Percentiles rank a stretch among this genome's conserved stretches.
phyloP scores from a whole-genome alignment of 768 basidiomycete species.

The Sarcomyxa edulis region DNA sequence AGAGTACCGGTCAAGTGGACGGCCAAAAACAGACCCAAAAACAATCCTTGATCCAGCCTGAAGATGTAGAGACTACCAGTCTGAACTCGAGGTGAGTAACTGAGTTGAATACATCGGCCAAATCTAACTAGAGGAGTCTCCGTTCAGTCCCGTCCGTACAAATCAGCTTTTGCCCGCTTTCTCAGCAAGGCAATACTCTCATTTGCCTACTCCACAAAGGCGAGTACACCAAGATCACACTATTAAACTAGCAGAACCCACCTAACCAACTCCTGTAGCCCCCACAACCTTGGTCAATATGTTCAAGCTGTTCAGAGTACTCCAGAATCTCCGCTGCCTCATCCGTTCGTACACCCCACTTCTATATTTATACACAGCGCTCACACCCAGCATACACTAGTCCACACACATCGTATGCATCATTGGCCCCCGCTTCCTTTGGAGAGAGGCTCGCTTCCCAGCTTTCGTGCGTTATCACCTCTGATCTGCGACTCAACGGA shows the following conservation, averaged over 20 bases:
- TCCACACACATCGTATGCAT: slow-evolving; percentile 11
- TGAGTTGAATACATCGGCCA: too few species aligned
- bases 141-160: too few species aligned
- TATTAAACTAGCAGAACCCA: neutral
- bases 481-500: too few species aligned
- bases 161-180: too few species aligned
- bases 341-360: slow-evolving; percentile 19
- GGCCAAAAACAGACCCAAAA: too few species aligned
- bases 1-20: too few species aligned
- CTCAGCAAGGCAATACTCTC: slow-evolving; percentile 20
- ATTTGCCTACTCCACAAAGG: slow-evolving; percentile 34
- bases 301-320: slow-evolving; percentile 13
- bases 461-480: slow-evolving; percentile 13
- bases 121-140: too few species aligned
- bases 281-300: slow-evolving; percentile 23
- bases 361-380: too few species aligned
- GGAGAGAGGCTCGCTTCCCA: slow-evolving; percentile 11
- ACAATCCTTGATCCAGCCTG: too few species aligned
- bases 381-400: slow-evolving; percentile 4
- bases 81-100: too few species aligned
- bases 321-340: slow-evolving; percentile 22
- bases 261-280: slow-evolving; percentile 15
- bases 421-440: slow-evolving; percentile 7
- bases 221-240: slow-evolving; percentile 7
- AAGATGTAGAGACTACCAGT: too few species aligned